phyloP scores from a whole-genome alignment of 176 grass and related monocot genomes.

The Zoysia pacifica region DNA sequence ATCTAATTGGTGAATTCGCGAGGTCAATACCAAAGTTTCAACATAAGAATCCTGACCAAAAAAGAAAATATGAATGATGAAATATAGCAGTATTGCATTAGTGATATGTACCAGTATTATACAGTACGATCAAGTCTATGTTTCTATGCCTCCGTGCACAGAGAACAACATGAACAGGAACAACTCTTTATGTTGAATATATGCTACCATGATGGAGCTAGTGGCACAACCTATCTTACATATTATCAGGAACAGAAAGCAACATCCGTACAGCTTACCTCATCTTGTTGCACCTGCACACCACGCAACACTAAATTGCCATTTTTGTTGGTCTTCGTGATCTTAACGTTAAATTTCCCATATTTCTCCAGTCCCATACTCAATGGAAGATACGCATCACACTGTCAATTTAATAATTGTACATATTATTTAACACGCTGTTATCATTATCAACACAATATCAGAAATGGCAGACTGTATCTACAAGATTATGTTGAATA shows the following conservation, averaged over 20 bases:
- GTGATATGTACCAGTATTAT: neutral
- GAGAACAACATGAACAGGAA: neutral
- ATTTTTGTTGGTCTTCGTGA: constrained; percentile 23
- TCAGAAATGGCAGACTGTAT: neutral
- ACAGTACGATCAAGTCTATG: neutral
- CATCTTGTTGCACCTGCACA: constrained; percentile 59
- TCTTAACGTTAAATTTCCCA: constrained; percentile 68
- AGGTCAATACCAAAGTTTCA: constrained; percentile 20
- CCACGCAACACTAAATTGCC: constrained; percentile 56
- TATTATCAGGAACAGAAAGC: constrained; percentile 11
- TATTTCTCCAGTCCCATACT: constrained; percentile 44
- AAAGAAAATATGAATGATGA: neutral
- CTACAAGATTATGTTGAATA: constrained; percentile 22
- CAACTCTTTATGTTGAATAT: constrained; percentile 1
- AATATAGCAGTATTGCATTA: neutral
- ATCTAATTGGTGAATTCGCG: neutral
- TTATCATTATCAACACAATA: constrained; percentile 13
- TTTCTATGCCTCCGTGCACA: neutral
- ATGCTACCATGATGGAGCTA: neutral
- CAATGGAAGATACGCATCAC: constrained; percentile 71
- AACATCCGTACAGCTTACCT: constrained; percentile 52
- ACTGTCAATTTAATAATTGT: constrained; percentile 59
- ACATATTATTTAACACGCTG: constrained; percentile 3
- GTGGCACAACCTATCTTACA: constrained; percentile 24
- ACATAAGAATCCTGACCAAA: neutral